A percentile compares a stretch with the other conserved stretches of the same genome.
phyloP scores from a whole-genome alignment of 331 rosid genomes.

The Saraca asoca region DNA sequence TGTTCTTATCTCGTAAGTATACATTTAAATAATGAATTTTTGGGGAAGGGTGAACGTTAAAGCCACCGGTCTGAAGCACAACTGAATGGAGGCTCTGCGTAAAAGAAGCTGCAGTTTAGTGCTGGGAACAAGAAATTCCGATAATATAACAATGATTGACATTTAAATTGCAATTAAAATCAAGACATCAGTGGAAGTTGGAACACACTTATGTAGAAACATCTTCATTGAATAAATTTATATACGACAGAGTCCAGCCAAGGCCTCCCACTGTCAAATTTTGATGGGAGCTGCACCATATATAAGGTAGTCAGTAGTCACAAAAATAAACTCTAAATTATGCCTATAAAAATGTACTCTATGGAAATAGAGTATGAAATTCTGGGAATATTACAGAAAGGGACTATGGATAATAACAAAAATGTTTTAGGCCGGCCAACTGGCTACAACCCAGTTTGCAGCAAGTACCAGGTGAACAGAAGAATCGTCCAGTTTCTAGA shows the following conservation, averaged over 20 bases:
- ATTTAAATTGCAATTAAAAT: conserved; percentile 20
- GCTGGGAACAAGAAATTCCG: not conserved
- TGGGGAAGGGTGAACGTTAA: conserved; percentile 18
- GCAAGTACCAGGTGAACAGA: conserved; percentile 25
- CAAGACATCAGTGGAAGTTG: conserved; percentile 9
- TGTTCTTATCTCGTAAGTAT: conserved; percentile 21
- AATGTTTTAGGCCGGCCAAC: conserved; percentile 38
- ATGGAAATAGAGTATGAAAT: conserved; percentile 1
- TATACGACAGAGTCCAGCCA: conserved; percentile 26
- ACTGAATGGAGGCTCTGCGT: too few relatives aligned
- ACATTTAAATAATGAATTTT: conserved; percentile 25
- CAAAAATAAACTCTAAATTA: conserved; percentile 28
- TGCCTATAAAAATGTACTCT: conserved; percentile 34
- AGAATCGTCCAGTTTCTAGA: conserved; percentile 19
- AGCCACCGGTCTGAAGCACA: conserved; percentile 12
- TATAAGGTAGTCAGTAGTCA: conserved; percentile 12
- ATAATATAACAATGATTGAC: not conserved
- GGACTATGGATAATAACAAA: conserved; percentile 32
- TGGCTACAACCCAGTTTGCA: conserved; percentile 18
- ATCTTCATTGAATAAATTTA: conserved; percentile 21
- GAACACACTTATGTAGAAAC: not conserved
- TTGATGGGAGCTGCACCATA: conserved; percentile 39
- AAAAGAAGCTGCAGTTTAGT: conserved; percentile 9
- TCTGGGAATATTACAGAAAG: conserved; percentile 1
- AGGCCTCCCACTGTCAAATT: conserved; percentile 37